Evolutionary conservation across 192 early-diverging fungal species (phyloP).

Genomic region (Entophlyctis helioformis): DNA sequence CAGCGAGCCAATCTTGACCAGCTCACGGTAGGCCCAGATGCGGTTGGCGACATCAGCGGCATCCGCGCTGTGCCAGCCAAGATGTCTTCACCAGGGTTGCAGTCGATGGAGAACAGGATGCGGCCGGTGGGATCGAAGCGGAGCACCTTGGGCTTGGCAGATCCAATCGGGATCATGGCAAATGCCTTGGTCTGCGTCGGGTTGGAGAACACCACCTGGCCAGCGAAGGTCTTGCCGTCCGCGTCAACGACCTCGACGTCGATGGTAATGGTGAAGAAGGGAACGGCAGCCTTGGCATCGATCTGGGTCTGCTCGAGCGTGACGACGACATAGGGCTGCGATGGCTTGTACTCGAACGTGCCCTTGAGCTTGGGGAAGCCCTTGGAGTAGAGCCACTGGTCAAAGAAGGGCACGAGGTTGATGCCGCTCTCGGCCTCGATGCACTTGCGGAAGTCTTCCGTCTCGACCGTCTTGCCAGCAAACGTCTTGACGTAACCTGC

Average conservation of each 20-base stretch:
- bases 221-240: constrained; percentile 18
- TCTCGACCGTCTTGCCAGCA: constrained; percentile 27
- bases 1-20: constrained; percentile 27
- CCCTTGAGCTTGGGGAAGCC: constrained; percentile 79
- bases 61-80: constrained; percentile 22
- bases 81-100: constrained; percentile 24
- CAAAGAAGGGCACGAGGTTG: constrained; percentile 63
- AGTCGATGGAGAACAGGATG: constrained; percentile 23
- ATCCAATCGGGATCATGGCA: constrained; percentile 9
- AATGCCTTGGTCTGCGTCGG: constrained; percentile 9
- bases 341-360: constrained; percentile 63
- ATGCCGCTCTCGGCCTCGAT: constrained; percentile 69
- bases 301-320: constrained; percentile 35
- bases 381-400: constrained; percentile 86
- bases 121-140: constrained; percentile 33
- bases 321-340: constrained; percentile 79
- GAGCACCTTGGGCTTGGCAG: constrained; percentile 16
- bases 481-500: constrained; percentile 27
- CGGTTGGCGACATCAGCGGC: constrained; percentile 24
- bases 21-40: constrained; percentile 26
- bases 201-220: constrained; percentile 18
- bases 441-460: constrained; percentile 52
- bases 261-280: constrained; percentile 27
- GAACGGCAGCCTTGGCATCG: constrained; percentile 16
- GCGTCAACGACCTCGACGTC: constrained; percentile 29